phyloP scores from a whole-genome alignment of 2,329 filamentous ascomycete genomes.

The Clonostachys sp. region DNA sequence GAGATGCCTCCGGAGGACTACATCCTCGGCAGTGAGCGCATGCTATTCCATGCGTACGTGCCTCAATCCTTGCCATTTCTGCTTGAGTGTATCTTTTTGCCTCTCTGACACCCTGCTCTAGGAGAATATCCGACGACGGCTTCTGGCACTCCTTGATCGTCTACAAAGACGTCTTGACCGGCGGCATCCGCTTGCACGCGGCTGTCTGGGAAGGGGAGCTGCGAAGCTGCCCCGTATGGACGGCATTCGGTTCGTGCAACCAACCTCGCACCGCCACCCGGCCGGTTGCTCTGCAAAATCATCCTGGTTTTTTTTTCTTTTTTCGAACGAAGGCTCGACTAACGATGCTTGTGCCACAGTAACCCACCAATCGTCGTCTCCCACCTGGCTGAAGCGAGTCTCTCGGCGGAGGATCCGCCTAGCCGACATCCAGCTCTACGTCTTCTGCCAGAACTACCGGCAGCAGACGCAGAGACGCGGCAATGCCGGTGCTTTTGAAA shows the following conservation, averaged over 20 bases:
- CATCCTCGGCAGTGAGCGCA: slow-evolving; percentile 39
- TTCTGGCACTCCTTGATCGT: slow-evolving; percentile 50
- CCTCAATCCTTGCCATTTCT: neutral
- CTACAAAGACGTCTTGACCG: slow-evolving; percentile 42
- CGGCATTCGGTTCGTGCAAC: slow-evolving; percentile 50
- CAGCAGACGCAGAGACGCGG: slow-evolving; percentile 47
- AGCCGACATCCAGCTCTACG: slow-evolving; percentile 50
- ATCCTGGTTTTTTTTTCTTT: too few species aligned
- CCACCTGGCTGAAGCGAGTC: slow-evolving; percentile 45
- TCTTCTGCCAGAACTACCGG: slow-evolving; percentile 53
- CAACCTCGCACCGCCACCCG: neutral
- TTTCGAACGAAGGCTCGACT: neutral
- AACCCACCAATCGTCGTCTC: slow-evolving; percentile 42
- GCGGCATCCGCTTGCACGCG: slow-evolving; percentile 49
- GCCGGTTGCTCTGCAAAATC: neutral
- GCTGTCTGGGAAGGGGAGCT: slow-evolving; percentile 50
- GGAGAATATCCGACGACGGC: slow-evolving; percentile 51
- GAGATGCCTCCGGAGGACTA: slow-evolving; percentile 40
- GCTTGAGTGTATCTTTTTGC: neutral
- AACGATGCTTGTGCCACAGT: slow-evolving; percentile 28
- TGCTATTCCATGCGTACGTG: slow-evolving; percentile 52
- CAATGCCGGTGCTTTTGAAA: slow-evolving; percentile 41
- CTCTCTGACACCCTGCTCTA: neutral
- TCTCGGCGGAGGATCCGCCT: slow-evolving; percentile 43
- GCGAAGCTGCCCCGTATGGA: slow-evolving; percentile 56